Percentiles rank a stretch among this genome's conserved stretches.
Evolutionary conservation across 495 filamentous ascomycete genomes (phyloP).

Genomic region (Delitschia confertaspora): DNA sequence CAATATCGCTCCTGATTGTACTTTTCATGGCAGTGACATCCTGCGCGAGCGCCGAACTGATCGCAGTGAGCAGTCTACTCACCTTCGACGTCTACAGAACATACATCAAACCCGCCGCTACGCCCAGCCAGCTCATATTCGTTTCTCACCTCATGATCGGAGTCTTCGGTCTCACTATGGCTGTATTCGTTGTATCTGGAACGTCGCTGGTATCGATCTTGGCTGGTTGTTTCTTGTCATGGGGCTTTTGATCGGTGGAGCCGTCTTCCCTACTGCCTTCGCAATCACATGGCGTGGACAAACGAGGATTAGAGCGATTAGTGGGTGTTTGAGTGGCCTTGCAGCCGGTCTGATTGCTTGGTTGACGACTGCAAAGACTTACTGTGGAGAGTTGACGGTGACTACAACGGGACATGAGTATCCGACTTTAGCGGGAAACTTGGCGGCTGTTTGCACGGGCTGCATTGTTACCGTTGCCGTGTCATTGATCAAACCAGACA

Average conservation of each 20-base stretch:
- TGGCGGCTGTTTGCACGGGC: constrained; percentile 31
- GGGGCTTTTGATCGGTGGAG: constrained; percentile 28
- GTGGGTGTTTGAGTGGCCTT: constrained; percentile 22
- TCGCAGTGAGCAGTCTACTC: constrained; percentile 27
- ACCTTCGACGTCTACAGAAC: constrained; percentile 30
- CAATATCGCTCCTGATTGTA: constrained; percentile 26
- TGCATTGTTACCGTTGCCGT: constrained; percentile 29
- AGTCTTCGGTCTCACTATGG: constrained; percentile 37
- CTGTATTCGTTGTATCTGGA: constrained; percentile 35
- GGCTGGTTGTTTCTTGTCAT: constrained; percentile 30
- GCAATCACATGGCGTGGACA: constrained; percentile 27
- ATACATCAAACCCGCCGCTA: constrained; percentile 27
- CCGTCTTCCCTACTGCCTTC: constrained; percentile 29
- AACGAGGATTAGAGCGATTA: constrained; percentile 20
- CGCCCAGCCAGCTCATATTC: constrained; percentile 24
- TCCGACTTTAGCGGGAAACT: constrained; percentile 33
- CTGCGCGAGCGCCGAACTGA: constrained; percentile 25
- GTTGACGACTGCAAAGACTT: constrained; percentile 22
- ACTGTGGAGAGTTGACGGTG: constrained; percentile 24
- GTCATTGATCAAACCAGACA: constrained; percentile 28
- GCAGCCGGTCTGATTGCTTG: constrained; percentile 27
- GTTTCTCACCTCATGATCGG: constrained; percentile 28
- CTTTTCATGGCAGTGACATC: constrained; percentile 31
- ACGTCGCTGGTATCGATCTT: constrained; percentile 26
- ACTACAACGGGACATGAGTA: constrained; percentile 26